These are phyloP conservation scores for Pugionium dolabratum DNA, from an alignment of 345 rosid species.

Conservation along the genomic window DNA sequence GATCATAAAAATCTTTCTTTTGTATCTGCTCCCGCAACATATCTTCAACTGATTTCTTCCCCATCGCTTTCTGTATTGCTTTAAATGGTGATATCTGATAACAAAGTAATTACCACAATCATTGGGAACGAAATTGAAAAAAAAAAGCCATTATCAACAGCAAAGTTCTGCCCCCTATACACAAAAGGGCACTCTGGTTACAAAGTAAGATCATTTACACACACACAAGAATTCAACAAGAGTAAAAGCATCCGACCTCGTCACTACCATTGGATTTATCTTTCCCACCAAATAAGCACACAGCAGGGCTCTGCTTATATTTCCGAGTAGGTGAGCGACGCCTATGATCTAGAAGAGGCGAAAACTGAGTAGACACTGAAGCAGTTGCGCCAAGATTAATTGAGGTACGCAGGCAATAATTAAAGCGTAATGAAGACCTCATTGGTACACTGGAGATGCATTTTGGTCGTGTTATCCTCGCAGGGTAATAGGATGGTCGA, in stretches of 20 bases:
- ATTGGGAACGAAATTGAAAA: neutral
- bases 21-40: conserved; percentile 55
- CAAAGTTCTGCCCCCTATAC: neutral
- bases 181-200: neutral
- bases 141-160: conserved; percentile 7
- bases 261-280: conserved; percentile 47
- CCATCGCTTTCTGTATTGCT: conserved; percentile 47
- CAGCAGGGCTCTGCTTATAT: conserved; percentile 35
- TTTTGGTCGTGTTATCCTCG: conserved; percentile 16
- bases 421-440: conserved; percentile 9
- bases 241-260: conserved; percentile 39
- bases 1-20: conserved; percentile 47
- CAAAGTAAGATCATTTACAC: too few relatives aligned
- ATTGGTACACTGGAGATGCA: neutral
- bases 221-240: too few relatives aligned
- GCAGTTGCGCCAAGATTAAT: conserved; percentile 25
- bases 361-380: conserved; percentile 22
- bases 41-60: conserved; percentile 54
- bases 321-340: conserved; percentile 20
- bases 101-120: conserved; percentile 19
- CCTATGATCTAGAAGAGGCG: conserved; percentile 31
- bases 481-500: conserved; percentile 17
- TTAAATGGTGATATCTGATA: conserved; percentile 57
- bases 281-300: conserved; percentile 61
- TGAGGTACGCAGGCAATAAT: conserved; percentile 9